Evolutionary conservation across 2,329 filamentous ascomycete genomes (phyloP).

Genomic region (Scedosporium dehoogii): DNA sequence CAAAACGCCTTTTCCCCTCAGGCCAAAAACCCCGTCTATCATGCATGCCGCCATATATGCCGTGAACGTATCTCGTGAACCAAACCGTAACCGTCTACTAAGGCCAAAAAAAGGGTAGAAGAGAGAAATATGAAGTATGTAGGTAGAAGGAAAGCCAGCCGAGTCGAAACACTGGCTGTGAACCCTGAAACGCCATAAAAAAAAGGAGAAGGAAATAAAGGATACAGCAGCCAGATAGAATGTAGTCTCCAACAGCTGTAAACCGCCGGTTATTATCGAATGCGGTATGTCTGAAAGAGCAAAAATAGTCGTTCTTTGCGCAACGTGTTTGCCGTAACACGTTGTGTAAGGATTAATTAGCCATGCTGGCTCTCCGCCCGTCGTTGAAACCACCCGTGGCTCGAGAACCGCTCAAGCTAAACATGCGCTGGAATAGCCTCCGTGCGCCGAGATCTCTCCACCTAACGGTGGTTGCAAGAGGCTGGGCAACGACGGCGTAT

Average conservation of each 20-base stretch:
- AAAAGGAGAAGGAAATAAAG: no score
- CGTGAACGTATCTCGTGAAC: not conserved
- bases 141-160: no score
- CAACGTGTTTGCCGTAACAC: not conserved
- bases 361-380: not conserved
- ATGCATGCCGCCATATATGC: not conserved
- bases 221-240: no score
- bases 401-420: constrained; percentile 16
- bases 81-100: not conserved
- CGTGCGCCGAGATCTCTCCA: constrained; percentile 19
- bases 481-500: not conserved
- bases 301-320: no score
- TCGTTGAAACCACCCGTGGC: not conserved
- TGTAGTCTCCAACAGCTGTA: no score
- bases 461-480: constrained; percentile 12
- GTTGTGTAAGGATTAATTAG: not conserved
- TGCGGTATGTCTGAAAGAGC: no score
- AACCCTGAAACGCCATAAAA: no score
- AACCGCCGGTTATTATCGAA: no score
- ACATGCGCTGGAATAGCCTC: constrained; percentile 30
- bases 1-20: not conserved
- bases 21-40: not conserved
- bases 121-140: not conserved
- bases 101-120: not conserved
- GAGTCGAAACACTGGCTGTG: no score